Evolutionary conservation across 1,284 basidiomycete genomes (phyloP).

Genomic region (Xerocomus amazonicus): DNA sequence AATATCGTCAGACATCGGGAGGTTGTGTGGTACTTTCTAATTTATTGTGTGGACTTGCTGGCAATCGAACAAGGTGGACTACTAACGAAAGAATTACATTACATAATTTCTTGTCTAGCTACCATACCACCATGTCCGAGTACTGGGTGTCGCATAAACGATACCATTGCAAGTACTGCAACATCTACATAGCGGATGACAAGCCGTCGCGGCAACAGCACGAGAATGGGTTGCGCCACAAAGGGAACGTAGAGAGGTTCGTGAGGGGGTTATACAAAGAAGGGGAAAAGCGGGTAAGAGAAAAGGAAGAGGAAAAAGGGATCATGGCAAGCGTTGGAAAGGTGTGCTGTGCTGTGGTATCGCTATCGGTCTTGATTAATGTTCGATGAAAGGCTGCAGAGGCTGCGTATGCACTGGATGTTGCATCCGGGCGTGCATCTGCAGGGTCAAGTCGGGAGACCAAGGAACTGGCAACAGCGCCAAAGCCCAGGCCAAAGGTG

Average conservation of each 20-base stretch:
- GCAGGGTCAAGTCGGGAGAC: slow-evolving; percentile 29
- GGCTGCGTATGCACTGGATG: slow-evolving; percentile 70
- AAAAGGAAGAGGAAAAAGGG: slow-evolving; percentile 79
- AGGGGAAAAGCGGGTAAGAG: slow-evolving; percentile 86
- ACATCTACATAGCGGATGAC: slow-evolving; percentile 90
- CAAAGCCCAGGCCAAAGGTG: slow-evolving; percentile 36
- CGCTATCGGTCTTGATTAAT: neutral
- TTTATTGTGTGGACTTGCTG: too few species aligned
- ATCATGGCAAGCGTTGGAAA: slow-evolving; percentile 86
- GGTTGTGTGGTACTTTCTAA: neutral
- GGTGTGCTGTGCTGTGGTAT: slow-evolving; percentile 38
- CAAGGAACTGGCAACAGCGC: slow-evolving; percentile 35
- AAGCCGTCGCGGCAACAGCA: slow-evolving; percentile 90
- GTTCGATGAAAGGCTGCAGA: slow-evolving; percentile 56
- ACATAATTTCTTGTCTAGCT: slow-evolving; percentile 19
- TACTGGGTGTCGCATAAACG: slow-evolving; percentile 85
- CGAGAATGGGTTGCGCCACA: slow-evolving; percentile 91
- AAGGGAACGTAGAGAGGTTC: slow-evolving; percentile 90
- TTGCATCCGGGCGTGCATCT: slow-evolving; percentile 58
- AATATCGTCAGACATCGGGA: slow-evolving; percentile 11
- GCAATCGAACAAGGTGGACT: too few species aligned
- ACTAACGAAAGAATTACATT: slow-evolving; percentile 5
- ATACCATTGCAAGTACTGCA: slow-evolving; percentile 86
- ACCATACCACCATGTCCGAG: slow-evolving; percentile 58
- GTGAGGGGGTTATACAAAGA: slow-evolving; percentile 90